Conservation (phyloP, 805 yeast genomes). For the Starmerella bacillaris region DNA sequence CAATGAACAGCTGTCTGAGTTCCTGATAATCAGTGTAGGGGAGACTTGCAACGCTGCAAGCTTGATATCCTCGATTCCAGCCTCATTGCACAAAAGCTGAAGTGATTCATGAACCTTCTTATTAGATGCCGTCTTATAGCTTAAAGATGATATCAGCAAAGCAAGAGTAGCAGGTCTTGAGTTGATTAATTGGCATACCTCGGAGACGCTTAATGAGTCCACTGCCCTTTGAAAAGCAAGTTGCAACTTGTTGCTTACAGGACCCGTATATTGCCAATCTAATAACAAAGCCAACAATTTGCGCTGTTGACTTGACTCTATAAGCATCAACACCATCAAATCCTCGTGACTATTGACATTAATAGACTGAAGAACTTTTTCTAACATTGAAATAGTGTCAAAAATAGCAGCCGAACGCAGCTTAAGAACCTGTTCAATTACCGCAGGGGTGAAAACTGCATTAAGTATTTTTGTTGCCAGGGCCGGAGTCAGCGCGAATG, state of each 20-base stretch:
- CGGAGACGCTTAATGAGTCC: background rate
- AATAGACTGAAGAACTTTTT: background rate
- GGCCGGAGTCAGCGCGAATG: background rate
- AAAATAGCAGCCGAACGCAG: slow-evolving; percentile 1
- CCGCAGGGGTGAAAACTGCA: background rate
- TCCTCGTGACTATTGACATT: background rate
- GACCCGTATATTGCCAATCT: slow-evolving; percentile 1
- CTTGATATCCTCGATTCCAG: background rate
- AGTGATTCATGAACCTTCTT: background rate
- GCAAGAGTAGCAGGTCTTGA: background rate
- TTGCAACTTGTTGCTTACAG: background rate
- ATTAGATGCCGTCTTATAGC: background rate
- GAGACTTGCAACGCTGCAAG: background rate
- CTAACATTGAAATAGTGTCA: background rate
- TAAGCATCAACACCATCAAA: background rate
- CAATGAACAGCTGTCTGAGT: background rate
- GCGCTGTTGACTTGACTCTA: background rate
- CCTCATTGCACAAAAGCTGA: background rate
- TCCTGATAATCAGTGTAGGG: background rate
- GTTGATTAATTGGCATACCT: background rate
- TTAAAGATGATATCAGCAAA: background rate
- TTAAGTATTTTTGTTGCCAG: background rate
- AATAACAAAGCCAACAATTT: background rate
- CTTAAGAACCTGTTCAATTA: background rate
- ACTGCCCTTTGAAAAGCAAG: background rate